These are phyloP conservation scores for Sporothrix pseudoabietina DNA, from an alignment of 2,329 filamentous ascomycete species.

Conservation along the genomic window DNA sequence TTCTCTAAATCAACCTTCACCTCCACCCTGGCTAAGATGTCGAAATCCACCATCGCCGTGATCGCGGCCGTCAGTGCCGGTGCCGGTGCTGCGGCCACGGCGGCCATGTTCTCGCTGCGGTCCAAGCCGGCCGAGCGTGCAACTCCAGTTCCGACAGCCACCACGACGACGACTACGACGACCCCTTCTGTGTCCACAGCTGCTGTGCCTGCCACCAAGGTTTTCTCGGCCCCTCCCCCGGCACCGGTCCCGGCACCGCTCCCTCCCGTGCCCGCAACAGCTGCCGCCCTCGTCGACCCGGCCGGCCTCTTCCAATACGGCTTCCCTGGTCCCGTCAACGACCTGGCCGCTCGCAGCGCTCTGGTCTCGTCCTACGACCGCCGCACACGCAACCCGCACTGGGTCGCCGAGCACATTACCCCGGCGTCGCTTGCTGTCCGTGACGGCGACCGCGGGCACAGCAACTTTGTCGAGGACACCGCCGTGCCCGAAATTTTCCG, in stretches of 20 bases:
- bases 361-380: conserved; percentile 90
- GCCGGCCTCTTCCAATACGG: conserved; percentile 80
- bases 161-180: conserved; percentile 40
- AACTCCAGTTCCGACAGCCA: conserved; percentile 29
- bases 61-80: conserved; percentile 76
- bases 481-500: conserved; percentile 83
- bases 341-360: conserved; percentile 74
- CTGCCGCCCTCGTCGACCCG: conserved; percentile 64
- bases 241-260: conserved; percentile 44
- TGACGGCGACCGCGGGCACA: conserved; percentile 82
- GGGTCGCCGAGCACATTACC: conserved; percentile 97
- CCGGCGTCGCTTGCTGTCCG: conserved; percentile 73
- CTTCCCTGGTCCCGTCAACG: conserved; percentile 86
- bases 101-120: conserved; percentile 65
- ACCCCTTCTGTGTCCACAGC: conserved; percentile 28
- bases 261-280: conserved; percentile 49
- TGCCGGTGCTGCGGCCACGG: conserved; percentile 73
- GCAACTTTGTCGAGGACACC: conserved; percentile 78
- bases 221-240: conserved; percentile 43
- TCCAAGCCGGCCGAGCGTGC: conserved; percentile 39
- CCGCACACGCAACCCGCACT: conserved; percentile 84
- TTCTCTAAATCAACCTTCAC: neutral
- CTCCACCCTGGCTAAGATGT: conserved; percentile 56
- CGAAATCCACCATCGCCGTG: conserved; percentile 73
- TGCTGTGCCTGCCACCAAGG: conserved; percentile 61